Evolutionary conservation across 495 filamentous ascomycete genomes (phyloP).

Genomic region (Penicillium maclennaniae): DNA sequence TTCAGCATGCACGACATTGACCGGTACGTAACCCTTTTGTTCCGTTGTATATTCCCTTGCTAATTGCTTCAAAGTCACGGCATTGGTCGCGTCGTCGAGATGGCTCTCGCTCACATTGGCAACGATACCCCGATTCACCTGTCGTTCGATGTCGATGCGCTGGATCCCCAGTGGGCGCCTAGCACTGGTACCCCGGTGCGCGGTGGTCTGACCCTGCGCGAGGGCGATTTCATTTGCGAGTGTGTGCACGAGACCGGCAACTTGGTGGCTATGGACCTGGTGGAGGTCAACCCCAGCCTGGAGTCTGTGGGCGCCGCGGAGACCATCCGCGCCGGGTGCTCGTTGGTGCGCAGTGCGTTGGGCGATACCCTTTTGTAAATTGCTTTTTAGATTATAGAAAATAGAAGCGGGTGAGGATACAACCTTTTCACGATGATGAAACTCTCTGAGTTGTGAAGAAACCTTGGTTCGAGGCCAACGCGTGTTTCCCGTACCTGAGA

Average conservation of each 20-base stretch:
- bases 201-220: constrained; percentile 90
- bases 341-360: constrained; percentile 82
- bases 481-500: neutral
- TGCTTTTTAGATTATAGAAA: constrained; percentile 6
- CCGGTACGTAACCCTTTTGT: constrained; percentile 41
- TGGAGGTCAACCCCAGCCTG: constrained; percentile 91
- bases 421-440: neutral
- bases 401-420: constrained; percentile 2
- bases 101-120: constrained; percentile 92
- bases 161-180: constrained; percentile 94
- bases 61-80: constrained; percentile 55
- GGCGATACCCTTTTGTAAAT: constrained; percentile 80
- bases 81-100: constrained; percentile 94
- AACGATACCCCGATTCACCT: constrained; percentile 93
- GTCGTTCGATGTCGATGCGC: constrained; percentile 93
- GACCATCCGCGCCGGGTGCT: constrained; percentile 87
- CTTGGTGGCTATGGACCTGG: constrained; percentile 87
- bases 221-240: constrained; percentile 98
- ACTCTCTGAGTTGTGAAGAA: neutral
- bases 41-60: neutral
- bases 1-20: constrained; percentile 99
- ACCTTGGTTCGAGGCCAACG: neutral
- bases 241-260: constrained; percentile 91
- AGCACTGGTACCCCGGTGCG: constrained; percentile 94
- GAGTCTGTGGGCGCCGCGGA: constrained; percentile 74